Evolutionary conservation across 2,329 filamentous ascomycete genomes (phyloP).

Genomic region (Eutypella sp.): DNA sequence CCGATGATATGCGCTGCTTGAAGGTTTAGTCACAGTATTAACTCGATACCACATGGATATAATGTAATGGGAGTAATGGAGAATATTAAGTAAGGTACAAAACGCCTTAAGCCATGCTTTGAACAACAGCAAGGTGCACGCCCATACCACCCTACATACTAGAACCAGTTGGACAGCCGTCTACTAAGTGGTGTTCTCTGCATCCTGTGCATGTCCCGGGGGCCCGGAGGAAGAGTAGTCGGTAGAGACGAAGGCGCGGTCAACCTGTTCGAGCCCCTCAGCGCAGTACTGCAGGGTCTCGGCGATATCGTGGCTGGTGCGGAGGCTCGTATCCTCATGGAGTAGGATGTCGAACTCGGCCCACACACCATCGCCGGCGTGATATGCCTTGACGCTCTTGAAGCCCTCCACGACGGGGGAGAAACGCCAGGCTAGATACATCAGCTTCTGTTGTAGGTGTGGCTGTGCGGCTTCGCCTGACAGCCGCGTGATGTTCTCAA

Average conservation of each 20-base stretch:
- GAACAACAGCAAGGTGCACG: no score
- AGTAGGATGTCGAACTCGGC: conserved; percentile 58
- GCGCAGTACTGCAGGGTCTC: conserved; percentile 60
- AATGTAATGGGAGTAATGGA: no score
- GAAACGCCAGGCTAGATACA: conserved; percentile 56
- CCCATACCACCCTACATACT: no score
- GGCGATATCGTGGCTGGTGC: conserved; percentile 52
- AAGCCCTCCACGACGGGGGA: conserved; percentile 48
- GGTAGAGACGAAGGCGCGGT: conserved; percentile 34
- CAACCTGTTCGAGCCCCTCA: conserved; percentile 40
- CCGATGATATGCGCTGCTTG: no score
- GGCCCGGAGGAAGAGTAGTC: conserved; percentile 29
- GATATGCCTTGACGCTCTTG: conserved; percentile 52
- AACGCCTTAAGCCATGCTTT: no score
- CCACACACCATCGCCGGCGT: conserved; percentile 58
- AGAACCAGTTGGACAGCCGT: no score
- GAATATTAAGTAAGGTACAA: no score
- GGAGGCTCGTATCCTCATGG: conserved; percentile 46
- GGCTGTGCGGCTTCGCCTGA: conserved; percentile 53
- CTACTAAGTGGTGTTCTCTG: conserved; percentile 4
- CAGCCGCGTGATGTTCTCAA: conserved; percentile 54
- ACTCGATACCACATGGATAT: no score
- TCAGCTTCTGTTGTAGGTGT: conserved; percentile 48
- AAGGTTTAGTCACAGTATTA: no score
- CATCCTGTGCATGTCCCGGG: conserved; percentile 15